Percentiles rank a stretch among this genome's conserved stretches.
These are phyloP conservation scores for Coemansia asiatica DNA, from an alignment of 192 early-diverging fungal species.

Conservation along the genomic window DNA sequence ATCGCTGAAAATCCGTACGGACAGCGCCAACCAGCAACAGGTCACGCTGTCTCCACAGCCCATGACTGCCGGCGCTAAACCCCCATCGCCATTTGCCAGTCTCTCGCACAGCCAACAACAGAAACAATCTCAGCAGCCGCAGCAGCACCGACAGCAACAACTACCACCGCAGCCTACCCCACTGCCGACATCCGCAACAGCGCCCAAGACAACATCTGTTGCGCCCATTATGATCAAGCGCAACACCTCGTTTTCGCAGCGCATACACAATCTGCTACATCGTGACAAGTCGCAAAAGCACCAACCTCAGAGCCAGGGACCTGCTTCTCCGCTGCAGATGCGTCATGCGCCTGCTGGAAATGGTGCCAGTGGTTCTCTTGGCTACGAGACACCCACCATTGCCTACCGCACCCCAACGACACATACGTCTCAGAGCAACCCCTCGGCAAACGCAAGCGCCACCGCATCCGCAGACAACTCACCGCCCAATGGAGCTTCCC, in stretches of 20 bases:
- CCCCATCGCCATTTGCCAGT: constrained; percentile 23
- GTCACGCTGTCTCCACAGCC: constrained; percentile 32
- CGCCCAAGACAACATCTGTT: constrained; percentile 7
- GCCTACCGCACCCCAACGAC: constrained; percentile 46
- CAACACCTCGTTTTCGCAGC: constrained; percentile 54
- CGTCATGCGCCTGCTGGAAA: constrained; percentile 10
- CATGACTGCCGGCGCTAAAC: constrained; percentile 37
- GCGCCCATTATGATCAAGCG: constrained; percentile 51
- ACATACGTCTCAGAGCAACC: constrained; percentile 32
- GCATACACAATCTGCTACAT: constrained; percentile 52
- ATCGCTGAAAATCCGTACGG: constrained; percentile 40
- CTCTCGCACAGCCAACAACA: constrained; percentile 11
- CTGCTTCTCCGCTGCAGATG: constrained; percentile 17
- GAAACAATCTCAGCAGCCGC: constrained; percentile 15
- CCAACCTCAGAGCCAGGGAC: not conserved
- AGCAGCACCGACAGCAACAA: constrained; percentile 20
- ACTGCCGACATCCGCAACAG: constrained; percentile 11
- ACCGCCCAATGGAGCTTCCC: constrained; percentile 3
- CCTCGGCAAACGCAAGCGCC: constrained; percentile 30
- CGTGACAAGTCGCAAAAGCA: constrained; percentile 43
- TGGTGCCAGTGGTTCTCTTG: not conserved
- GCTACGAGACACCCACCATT: constrained; percentile 42
- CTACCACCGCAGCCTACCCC: constrained; percentile 18
- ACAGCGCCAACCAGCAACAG: constrained; percentile 30
- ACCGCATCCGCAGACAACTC: constrained; percentile 24